phyloP scores from a whole-genome alignment of 805 yeast genomes.

The Metschnikowia lunata region DNA sequence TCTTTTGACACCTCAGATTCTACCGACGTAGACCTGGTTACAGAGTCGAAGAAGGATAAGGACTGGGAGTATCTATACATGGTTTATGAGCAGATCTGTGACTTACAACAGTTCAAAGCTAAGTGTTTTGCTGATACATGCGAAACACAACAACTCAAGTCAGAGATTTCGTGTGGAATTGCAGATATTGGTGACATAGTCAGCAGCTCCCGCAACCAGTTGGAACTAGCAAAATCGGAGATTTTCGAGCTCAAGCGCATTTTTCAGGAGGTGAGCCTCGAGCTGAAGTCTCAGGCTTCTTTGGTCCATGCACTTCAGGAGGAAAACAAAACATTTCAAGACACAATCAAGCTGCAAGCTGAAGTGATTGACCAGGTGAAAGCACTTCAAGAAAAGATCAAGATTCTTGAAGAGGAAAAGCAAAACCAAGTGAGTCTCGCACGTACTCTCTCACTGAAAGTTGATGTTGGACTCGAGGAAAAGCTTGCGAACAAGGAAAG shows the following conservation, averaged over 20 bases:
- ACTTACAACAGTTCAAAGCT: slow-evolving; percentile 2
- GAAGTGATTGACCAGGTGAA: neutral
- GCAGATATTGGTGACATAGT: slow-evolving; percentile 6
- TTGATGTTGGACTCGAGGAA: neutral
- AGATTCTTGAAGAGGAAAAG: neutral
- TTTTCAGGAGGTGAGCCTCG: slow-evolving; percentile 3
- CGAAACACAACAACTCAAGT: slow-evolving; percentile 2
- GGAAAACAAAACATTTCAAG: neutral
- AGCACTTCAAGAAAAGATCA: neutral
- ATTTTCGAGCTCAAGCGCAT: slow-evolving; percentile 1
- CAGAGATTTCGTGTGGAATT: slow-evolving; percentile 6
- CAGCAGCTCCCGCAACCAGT: slow-evolving; percentile 1
- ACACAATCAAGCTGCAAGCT: too few species aligned
- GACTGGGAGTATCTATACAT: slow-evolving; percentile 1
- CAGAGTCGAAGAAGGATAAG: slow-evolving; percentile 1
- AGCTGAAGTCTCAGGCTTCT: neutral
- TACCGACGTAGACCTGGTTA: slow-evolving; percentile 12
- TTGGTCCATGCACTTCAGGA: neutral
- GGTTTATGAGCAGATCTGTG: slow-evolving; percentile 7
- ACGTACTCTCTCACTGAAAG: neutral
- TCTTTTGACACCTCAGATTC: slow-evolving; percentile 11
- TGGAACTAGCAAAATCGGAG: slow-evolving; percentile 1
- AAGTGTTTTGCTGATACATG: neutral
- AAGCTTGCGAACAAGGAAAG: neutral
- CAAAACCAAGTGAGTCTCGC: neutral